Evolutionary conservation across 345 rosid genomes (phyloP).

Genomic region (Euphorbia peplus): DNA sequence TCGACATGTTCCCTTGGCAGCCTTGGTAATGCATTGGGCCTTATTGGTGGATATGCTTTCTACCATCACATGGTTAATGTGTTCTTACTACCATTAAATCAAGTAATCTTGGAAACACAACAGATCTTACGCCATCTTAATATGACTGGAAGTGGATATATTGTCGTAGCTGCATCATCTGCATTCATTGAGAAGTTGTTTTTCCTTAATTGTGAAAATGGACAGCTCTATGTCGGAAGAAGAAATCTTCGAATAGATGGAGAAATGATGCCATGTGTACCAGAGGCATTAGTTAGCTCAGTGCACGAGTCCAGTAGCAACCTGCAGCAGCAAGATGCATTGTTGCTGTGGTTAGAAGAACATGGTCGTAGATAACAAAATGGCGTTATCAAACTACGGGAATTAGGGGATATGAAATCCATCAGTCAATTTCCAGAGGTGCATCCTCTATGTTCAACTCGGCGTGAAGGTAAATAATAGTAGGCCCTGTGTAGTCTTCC

Average conservation of each 20-base stretch:
- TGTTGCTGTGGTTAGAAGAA: constrained; percentile 93
- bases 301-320: constrained; percentile 41
- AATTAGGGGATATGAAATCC: constrained; percentile 33
- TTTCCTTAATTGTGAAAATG: constrained; percentile 71
- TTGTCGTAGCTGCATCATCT: constrained; percentile 60
- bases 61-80: constrained; percentile 61
- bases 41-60: constrained; percentile 76
- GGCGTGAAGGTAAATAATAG: constrained; percentile 62
- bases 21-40: constrained; percentile 41
- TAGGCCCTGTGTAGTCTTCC: too few species aligned
- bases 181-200: constrained; percentile 41
- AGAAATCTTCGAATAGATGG: constrained; percentile 31
- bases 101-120: constrained; percentile 46
- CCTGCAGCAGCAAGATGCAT: constrained; percentile 67
- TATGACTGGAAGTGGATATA: constrained; percentile 25
- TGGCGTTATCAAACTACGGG: constrained; percentile 52
- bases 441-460: constrained; percentile 66
- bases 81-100: constrained; percentile 49
- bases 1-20: not conserved
- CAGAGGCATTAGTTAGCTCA: constrained; percentile 47
- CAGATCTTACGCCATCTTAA: constrained; percentile 23
- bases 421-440: constrained; percentile 73
- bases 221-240: constrained; percentile 70
- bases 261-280: constrained; percentile 85
- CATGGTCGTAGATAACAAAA: constrained; percentile 56